Evolutionary conservation across 805 yeast species (phyloP).

Genomic region (Myxozyma neotropica): DNA sequence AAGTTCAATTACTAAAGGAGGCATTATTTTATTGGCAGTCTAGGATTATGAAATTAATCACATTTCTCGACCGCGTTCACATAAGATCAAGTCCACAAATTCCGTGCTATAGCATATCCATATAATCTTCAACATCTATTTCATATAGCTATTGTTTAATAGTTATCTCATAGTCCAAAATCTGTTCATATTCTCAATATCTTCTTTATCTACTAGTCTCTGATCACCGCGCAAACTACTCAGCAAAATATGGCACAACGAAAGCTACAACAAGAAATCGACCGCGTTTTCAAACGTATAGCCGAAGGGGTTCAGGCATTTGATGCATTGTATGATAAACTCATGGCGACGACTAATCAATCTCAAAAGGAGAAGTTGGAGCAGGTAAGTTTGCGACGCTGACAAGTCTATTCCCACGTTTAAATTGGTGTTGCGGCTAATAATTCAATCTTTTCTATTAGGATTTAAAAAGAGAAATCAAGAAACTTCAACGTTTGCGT

Average conservation of each 20-base stretch:
- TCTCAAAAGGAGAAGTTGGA: slow-evolving; percentile 94
- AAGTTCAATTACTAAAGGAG: too few relatives aligned
- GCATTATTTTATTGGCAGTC: too few relatives aligned
- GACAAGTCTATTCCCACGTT: too few relatives aligned
- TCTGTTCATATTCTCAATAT: too few relatives aligned
- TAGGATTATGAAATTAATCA: neutral
- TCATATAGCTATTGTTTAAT: too few relatives aligned
- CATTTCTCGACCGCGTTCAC: neutral
- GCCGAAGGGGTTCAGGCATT: slow-evolving; percentile 87
- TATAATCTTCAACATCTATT: too few relatives aligned
- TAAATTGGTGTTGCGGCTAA: too few relatives aligned
- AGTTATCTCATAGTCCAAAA: too few relatives aligned
- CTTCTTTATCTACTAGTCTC: too few relatives aligned
- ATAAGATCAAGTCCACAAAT: neutral
- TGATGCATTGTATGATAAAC: slow-evolving; percentile 82
- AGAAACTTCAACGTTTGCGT: slow-evolving; percentile 87
- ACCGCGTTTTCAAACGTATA: slow-evolving; percentile 87
- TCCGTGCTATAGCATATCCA: too few relatives aligned
- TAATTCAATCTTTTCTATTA: slow-evolving; percentile 7
- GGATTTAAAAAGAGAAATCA: slow-evolving; percentile 91
- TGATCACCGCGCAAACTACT: too few relatives aligned
- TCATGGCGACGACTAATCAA: slow-evolving; percentile 75
- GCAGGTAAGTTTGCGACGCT: slow-evolving; percentile 42
- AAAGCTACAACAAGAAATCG: slow-evolving; percentile 67
- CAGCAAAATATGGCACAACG: slow-evolving; percentile 60